Evolutionary conservation across 2,329 filamentous ascomycete genomes (phyloP).

Genomic region (Apiospora arundinis): DNA sequence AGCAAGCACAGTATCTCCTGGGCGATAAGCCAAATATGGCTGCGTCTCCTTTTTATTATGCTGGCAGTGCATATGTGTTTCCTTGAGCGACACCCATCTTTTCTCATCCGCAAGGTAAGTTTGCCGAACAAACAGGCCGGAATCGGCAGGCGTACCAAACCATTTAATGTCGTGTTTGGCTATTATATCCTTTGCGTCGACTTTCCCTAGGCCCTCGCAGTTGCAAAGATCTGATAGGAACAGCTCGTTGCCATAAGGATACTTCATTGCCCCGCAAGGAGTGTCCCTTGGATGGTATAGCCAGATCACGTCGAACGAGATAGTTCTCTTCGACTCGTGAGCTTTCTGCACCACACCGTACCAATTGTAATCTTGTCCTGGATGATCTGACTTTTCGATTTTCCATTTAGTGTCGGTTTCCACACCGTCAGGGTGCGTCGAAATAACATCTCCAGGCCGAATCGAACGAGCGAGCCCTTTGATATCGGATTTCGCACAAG

Average conservation of each 20-base stretch:
- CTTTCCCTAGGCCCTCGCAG: constrained; percentile 54
- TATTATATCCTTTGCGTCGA: constrained; percentile 62
- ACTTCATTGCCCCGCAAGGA: constrained; percentile 69
- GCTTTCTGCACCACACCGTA: constrained; percentile 72
- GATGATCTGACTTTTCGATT: constrained; percentile 50
- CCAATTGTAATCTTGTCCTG: constrained; percentile 62
- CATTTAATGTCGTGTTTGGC: constrained; percentile 65
- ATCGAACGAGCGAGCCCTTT: constrained; percentile 42
- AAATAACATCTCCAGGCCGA: constrained; percentile 55
- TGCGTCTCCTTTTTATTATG: constrained; percentile 25
- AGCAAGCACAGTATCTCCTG: constrained; percentile 67
- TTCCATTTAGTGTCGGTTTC: constrained; percentile 64
- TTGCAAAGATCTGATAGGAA: constrained; percentile 81
- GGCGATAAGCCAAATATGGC: constrained; percentile 40
- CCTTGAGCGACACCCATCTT: constrained; percentile 65
- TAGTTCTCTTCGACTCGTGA: constrained; percentile 36
- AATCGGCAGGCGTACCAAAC: constrained; percentile 54
- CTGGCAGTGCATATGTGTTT: constrained; percentile 61
- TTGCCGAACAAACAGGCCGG: constrained; percentile 73
- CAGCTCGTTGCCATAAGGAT: constrained; percentile 74
- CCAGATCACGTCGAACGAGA: constrained; percentile 72
- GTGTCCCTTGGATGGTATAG: constrained; percentile 76
- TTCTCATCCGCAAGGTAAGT: constrained; percentile 67
- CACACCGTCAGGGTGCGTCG: constrained; percentile 50
- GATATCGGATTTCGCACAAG: constrained; percentile 24